Conservation (phyloP, 495 filamentous ascomycete genomes). For the Rusavskia elegans region DNA sequence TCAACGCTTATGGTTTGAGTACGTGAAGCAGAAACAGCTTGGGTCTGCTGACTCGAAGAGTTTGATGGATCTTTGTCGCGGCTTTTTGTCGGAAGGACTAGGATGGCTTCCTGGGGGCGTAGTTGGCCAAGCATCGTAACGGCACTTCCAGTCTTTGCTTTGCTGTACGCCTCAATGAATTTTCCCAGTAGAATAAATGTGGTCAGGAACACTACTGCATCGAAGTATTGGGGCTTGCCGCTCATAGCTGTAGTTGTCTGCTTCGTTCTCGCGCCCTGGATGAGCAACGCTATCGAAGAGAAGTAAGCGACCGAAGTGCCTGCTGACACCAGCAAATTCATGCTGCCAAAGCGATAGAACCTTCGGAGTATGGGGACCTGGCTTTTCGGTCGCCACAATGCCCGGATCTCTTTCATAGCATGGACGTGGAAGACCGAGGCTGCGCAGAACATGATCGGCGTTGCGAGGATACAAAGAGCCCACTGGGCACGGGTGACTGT, state of each 20-base stretch:
- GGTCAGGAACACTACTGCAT: constrained; percentile 86
- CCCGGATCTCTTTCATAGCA: constrained; percentile 61
- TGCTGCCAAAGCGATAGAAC: constrained; percentile 88
- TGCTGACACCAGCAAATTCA: constrained; percentile 85
- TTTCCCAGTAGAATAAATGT: constrained; percentile 75
- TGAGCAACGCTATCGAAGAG: constrained; percentile 64
- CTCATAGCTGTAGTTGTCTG: constrained; percentile 13
- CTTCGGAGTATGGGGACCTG: constrained; percentile 55
- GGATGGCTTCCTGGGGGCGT: constrained; percentile 59
- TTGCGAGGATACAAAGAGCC: constrained; percentile 71
- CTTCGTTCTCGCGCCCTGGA: constrained; percentile 41
- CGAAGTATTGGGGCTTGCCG: constrained; percentile 65
- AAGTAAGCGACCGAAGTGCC: constrained; percentile 85
- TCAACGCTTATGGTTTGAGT: constrained; percentile 44
- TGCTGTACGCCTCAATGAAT: constrained; percentile 80
- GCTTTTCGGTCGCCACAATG: constrained; percentile 70
- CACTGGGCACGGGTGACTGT: constrained; percentile 66
- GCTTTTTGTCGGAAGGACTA: constrained; percentile 19
- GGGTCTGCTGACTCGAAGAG: background rate
- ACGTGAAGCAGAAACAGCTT: background rate
- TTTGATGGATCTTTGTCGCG: background rate
- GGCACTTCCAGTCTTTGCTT: constrained; percentile 80
- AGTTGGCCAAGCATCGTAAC: constrained; percentile 66
- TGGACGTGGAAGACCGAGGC: constrained; percentile 76
- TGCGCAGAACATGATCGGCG: constrained; percentile 78